phyloP scores from a whole-genome alignment of 78 protist species.

The Dictyostelium purpureum region DNA sequence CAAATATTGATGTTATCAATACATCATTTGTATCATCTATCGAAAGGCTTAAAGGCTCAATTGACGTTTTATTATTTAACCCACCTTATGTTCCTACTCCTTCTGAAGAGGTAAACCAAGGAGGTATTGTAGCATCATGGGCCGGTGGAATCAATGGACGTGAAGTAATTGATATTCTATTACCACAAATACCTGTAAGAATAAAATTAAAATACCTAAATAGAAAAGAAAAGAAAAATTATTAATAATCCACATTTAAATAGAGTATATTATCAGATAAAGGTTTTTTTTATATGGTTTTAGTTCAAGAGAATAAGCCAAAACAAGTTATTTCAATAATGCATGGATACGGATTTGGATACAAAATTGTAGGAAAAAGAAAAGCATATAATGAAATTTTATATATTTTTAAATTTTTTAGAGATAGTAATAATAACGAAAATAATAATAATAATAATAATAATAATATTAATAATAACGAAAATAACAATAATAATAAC shows the following conservation, averaged over 20 bases:
- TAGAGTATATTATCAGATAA: conserved; percentile 49
- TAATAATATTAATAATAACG: neutral
- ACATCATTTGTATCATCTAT: conserved; percentile 22
- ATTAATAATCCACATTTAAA: neutral
- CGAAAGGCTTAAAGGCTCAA: conserved; percentile 32
- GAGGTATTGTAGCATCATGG: conserved; percentile 81
- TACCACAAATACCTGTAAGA: conserved; percentile 71
- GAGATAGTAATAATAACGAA: neutral
- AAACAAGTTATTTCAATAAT: conserved; percentile 39
- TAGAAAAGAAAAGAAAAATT: neutral
- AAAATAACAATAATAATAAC: neutral
- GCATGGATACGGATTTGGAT: conserved; percentile 6
- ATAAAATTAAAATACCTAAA: neutral
- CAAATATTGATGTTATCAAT: conserved; percentile 36
- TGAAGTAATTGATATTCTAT: conserved; percentile 61
- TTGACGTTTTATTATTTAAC: conserved; percentile 82
- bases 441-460: neutral
- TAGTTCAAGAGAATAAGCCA: conserved; percentile 79
- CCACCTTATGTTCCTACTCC: conserved; percentile 90
- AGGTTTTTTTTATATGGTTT: conserved; percentile 73
- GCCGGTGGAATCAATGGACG: conserved; percentile 83
- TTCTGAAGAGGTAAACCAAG: conserved; percentile 66
- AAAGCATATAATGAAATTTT: conserved; percentile 40
- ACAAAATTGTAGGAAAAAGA: conserved; percentile 44
- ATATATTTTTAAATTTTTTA: conserved; percentile 53